Conservation (phyloP, 1,284 basidiomycete species). For the Heterobasidion occidentale region DNA sequence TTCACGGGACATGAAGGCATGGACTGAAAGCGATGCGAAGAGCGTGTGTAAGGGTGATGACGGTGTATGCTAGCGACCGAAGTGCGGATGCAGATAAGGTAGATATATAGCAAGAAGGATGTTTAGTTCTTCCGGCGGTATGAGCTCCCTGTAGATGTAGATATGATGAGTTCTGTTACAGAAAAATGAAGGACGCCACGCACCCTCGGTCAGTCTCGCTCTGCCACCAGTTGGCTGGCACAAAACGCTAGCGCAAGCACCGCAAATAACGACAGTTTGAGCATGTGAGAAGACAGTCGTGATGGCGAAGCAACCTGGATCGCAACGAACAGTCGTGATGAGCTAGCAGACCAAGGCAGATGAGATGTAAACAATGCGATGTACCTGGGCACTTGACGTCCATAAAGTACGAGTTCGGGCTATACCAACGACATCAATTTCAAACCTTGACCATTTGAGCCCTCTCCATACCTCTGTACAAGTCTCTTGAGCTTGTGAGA, state of each 20-base stretch:
- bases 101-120: constrained; percentile 18
- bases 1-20: constrained; percentile 4
- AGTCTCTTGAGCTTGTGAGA: constrained; percentile 99
- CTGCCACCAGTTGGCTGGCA: constrained; percentile 99
- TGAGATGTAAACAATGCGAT: constrained; percentile 18
- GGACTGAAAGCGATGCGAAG: constrained; percentile 6
- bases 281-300: constrained; percentile 95
- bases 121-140: constrained; percentile 81
- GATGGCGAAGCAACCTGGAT: constrained; percentile 72
- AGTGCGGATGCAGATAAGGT: constrained; percentile 17
- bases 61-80: constrained; percentile 12
- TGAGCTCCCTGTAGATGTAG: constrained; percentile 55
- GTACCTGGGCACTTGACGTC: constrained; percentile 98
- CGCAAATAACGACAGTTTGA: constrained; percentile 89
- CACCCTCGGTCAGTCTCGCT: constrained; percentile 97
- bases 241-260: constrained; percentile 89
- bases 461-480: constrained; percentile 62
- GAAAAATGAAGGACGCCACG: constrained; percentile 23
- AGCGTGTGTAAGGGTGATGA: constrained; percentile 13
- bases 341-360: background rate
- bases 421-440: background rate
- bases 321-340: background rate
- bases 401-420: constrained; percentile 98
- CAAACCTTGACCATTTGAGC: background rate
- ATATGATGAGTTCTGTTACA: constrained; percentile 3